Base-by-base conservation (phyloP, 768 basidiomycete species). In the Russula olivacea region DNA sequence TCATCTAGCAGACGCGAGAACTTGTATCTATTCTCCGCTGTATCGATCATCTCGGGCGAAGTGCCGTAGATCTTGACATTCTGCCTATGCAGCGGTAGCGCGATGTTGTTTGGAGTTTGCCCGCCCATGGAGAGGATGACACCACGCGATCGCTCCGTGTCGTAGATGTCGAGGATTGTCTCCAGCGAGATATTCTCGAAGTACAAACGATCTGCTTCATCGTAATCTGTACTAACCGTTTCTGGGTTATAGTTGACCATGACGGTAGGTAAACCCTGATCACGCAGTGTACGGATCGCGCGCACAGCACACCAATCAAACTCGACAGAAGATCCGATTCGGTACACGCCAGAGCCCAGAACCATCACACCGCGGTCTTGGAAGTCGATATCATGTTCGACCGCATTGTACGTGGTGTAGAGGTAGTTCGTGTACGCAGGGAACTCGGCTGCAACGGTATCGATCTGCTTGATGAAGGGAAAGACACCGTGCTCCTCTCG, bases 191-290 rank as follows among this genome's bases (percentile, higher is more conserved):
- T 98, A 73, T 96, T 98, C 77, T 99, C 97, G 74, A 99, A 99
- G 80, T 98, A 99, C 30, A 99, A 81, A 32, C 95, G 85, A 73
- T 99, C 96, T 30, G 96, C 96, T 72, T 98, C 96, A 76, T 98
- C 97, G 76, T 98, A 98, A 75, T 98, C 96, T 36, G 97, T 98
- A 71, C 91, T 93, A 74, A 99, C 97, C 1, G 97, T 99, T 78
- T 98, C 96, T 15, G 96, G 97, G 75, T 99, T 98, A 77, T 98
- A 98, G 78, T 99, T 98, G 78, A 98, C 90, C 96, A 98, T 99
- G 74, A 98, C 85, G 4, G 96, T 98, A 66, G 91, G 92, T 54
- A 93, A 77, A 19, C 95, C 94, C 70, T 91, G 87, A n/a, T 96
- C 91, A 67, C 95, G 92, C 32, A 99, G 80, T 0, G 97, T 98